These are phyloP conservation scores for Chlorella sp. DNA, from an alignment of 139 green algal species.

Conservation along the genomic window DNA sequence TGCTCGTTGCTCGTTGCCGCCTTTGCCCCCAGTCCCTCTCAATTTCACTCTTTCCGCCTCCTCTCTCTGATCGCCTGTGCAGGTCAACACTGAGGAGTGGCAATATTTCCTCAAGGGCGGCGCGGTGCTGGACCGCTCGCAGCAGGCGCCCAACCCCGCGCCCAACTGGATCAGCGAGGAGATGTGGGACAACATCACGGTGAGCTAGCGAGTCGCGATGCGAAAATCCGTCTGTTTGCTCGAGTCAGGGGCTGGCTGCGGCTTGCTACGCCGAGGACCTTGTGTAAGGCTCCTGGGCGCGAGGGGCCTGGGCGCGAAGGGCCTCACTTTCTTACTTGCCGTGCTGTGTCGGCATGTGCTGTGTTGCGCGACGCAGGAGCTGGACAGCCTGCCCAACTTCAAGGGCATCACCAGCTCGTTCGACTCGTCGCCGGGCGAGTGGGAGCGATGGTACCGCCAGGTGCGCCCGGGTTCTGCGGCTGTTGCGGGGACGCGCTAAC, in stretches of 20 bases:
- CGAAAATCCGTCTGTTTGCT: no score
- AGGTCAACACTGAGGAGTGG: constrained; percentile 77
- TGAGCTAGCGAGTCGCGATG: no score
- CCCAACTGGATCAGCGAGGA: constrained; percentile 65
- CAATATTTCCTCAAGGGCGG: constrained; percentile 77
- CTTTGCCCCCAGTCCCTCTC: no score
- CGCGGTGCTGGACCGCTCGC: constrained; percentile 60
- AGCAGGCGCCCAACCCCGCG: constrained; percentile 60
- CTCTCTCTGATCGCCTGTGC: no score
- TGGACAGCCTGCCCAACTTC: constrained; percentile 70
- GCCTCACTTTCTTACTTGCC: no score
- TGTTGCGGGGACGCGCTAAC: constrained; percentile 10
- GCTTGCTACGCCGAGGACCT: no score
- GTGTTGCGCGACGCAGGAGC: constrained; percentile 38
- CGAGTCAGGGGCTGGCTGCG: no score
- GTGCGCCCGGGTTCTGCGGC: not conserved
- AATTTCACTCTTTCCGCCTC: no score
- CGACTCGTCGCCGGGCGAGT: constrained; percentile 37
- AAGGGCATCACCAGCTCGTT: constrained; percentile 49
- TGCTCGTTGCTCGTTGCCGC: no score
- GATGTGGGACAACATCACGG: constrained; percentile 75
- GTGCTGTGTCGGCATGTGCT: no score
- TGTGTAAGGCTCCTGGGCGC: no score
- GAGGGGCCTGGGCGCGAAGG: no score
- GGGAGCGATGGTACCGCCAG: constrained; percentile 58